Evolutionary conservation across 257 asterid genomes (phyloP), one percentile per base, ranked within the genome.

Genomic region (Knoxia roxburghii): DNA sequence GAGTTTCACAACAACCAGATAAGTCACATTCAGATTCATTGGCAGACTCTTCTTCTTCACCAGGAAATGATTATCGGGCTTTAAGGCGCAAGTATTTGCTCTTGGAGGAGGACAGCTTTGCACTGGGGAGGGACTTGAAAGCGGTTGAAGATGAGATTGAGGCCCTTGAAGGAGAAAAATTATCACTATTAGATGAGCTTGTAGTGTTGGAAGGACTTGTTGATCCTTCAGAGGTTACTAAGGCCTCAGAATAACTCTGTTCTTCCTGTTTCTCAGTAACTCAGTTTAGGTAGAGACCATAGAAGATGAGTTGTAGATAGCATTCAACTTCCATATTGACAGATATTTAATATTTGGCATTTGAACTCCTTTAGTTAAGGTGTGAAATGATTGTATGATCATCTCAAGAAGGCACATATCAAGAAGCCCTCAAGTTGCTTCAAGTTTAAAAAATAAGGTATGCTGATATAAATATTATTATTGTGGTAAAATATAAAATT

Each of bases 181-280:
- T 87, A 7, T 69, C 88, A 24, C 77, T 93, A 6, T 68, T 93
- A 73, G 96, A 93, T 73, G 89, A 90, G 72, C 96, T 93, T 67
- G 97, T 93, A 76, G 96, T 90, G 56, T 74, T 93, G 57, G 99
- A 90, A 83, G 96, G 97, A 64, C 88, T 93, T 24, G 66, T 88
- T 63, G 88, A 88, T 77, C 96, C 94, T 72, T 71, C 85, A 20
- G 90, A 85, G 27, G 61, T 84, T 68, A 82, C 62, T 77, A 72
- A 46, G 75, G 79, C 72, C 85, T 48, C 24, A 50, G 81, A 52
- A 76, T 74, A 64, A 68, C 68, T 27, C 40, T 82, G 62, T 68
- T 35, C 26, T 29, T 6, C 17, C 27, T 30, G n/a, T 58, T 17
- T 20, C 11, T 13, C 24, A 26, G 68, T 15, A 35, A 15, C 4